Conservation (phyloP, 768 basidiomycete genomes). For the Mrakia blollopis region DNA sequence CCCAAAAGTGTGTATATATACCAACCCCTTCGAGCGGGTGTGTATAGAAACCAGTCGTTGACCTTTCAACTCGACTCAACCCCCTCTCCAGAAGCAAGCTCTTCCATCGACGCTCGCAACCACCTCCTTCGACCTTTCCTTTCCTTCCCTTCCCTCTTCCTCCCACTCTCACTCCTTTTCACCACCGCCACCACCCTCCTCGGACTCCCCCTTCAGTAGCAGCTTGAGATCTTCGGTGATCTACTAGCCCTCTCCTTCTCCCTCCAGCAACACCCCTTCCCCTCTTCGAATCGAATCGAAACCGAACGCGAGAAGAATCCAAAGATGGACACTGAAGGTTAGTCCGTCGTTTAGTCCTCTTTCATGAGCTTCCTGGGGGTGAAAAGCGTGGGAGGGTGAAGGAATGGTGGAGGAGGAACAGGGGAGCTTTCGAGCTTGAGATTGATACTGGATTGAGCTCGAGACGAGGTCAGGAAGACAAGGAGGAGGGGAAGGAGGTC, state of each 20-base stretch:
- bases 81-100: background rate
- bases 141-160: background rate
- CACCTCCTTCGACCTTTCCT: background rate
- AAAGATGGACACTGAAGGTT: background rate
- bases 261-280: no score
- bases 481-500: background rate
- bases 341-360: background rate
- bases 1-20: slow-evolving; percentile 22
- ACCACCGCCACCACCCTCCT: background rate
- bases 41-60: background rate
- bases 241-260: background rate
- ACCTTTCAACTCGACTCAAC: background rate
- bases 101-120: slow-evolving; percentile 13
- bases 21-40: background rate
- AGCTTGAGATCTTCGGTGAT: slow-evolving; percentile 13
- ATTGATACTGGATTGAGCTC: background rate
- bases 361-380: background rate
- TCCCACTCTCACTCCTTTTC: background rate
- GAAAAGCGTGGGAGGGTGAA: background rate
- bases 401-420: background rate
- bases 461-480: background rate
- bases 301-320: background rate
- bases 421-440: background rate
- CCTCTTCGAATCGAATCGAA: background rate
- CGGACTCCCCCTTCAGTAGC: background rate